Evolutionary conservation across 1,284 basidiomycete species (phyloP), one percentile per base, ranked within the genome.

Genomic region (Veloboletus limbatus): DNA sequence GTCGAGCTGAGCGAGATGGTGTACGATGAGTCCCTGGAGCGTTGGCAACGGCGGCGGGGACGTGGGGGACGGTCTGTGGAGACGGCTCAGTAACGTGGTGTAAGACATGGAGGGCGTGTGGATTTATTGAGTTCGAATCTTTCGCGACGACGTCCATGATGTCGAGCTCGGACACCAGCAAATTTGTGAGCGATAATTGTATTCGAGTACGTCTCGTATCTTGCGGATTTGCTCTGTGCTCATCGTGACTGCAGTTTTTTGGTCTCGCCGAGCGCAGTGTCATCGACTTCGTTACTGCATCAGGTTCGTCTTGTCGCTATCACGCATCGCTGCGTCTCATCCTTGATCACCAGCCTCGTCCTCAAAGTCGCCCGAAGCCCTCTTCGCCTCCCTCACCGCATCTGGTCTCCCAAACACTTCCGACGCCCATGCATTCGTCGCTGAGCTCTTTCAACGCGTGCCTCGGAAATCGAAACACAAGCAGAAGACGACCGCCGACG

Each of bases 171-270:
- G 77, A 82, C 54, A 73, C 89, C 44, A 75, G 88, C 60, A 77
- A 84, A 54, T 95, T 88, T 68, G 85, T 94, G 55, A 87, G 84
- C 67, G 92, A 95, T 73, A 91, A 92, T 71, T 82, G 84, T 49
- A 78, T 94, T 47, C 76, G 77, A 53, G 89, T 92, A 59, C 61
- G 83, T 73, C 11, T 21, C 4, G 11, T 20, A n/a, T 9, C 17
- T 20, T 7, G 16, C n/a, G n/a, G n/a, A n/a, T 22, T 21, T 45
- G 45, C n/a, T n/a, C n/a, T 28, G 5, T 24, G 21, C 42, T 40
- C 8, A 42, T 32, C 13, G 10, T 34, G 35, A 28, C 26, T 50
- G 3, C 56, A 92, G 88, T 76, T 92, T 53, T 85, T 94, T 57
- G 88, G 87, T 47, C 78, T 90, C 35, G 82, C 91, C 16, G 88